Evolutionary conservation across 2,329 filamentous ascomycete species (phyloP).

Genomic region (Leptographium lundbergii): DNA sequence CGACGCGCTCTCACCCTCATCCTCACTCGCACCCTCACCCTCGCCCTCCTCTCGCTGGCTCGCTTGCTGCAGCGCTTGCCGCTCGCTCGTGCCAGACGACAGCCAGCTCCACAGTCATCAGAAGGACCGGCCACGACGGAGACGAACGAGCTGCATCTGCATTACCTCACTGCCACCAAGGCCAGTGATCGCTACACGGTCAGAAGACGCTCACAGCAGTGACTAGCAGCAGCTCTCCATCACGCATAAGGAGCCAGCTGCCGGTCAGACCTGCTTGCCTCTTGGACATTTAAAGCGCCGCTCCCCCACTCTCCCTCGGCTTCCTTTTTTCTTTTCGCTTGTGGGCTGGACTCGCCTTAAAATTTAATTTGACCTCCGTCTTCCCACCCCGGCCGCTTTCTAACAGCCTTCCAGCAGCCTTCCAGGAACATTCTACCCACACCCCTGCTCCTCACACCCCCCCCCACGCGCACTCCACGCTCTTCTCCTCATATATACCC

Average conservation of each 20-base stretch:
- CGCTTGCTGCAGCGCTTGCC: conserved; percentile 6
- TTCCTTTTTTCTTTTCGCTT: not conserved
- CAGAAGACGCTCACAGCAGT: not conserved
- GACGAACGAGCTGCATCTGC: not conserved
- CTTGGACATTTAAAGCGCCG: conserved; percentile 5
- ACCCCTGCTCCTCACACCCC: not conserved
- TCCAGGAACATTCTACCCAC: not conserved
- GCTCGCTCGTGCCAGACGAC: conserved; percentile 4
- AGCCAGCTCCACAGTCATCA: not conserved
- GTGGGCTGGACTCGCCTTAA: conserved; percentile 11
- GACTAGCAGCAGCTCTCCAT: not conserved
- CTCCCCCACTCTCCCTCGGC: not conserved
- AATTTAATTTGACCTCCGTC: not conserved
- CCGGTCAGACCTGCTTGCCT: not conserved
- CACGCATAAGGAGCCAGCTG: not conserved
- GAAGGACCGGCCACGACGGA: not conserved
- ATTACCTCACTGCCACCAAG: not conserved
- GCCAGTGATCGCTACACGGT: not conserved
- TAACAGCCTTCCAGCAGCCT: not conserved
- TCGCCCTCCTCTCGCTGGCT: too few relatives aligned
- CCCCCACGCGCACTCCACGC: not conserved
- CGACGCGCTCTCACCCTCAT: not conserved
- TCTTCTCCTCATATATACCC: conserved; percentile 1
- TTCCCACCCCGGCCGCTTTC: not conserved
- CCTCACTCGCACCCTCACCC: too few relatives aligned